A percentile compares a stretch with the other conserved stretches of the same genome.
Conservation (phyloP, 2,329 filamentous ascomycete species). For the Parafenestella ontariensis region DNA sequence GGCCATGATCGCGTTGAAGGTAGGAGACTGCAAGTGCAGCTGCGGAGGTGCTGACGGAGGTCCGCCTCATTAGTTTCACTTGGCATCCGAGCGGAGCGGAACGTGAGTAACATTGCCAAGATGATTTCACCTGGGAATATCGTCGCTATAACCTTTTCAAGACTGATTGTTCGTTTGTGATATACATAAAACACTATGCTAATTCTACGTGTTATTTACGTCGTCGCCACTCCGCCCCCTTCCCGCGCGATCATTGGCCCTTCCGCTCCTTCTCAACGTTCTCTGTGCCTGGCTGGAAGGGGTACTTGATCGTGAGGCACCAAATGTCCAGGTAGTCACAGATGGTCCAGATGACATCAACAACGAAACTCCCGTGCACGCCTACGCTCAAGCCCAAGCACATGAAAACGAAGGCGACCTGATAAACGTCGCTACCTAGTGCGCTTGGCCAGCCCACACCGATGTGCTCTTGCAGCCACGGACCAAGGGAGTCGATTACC, state of each 20-base stretch:
- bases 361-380: slow-evolving; percentile 96
- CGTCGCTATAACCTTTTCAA: not conserved
- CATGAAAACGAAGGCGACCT: slow-evolving; percentile 88
- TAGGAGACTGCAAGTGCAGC: not conserved
- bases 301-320: slow-evolving; percentile 97
- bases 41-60: slow-evolving; percentile 12
- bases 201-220: not conserved
- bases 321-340: slow-evolving; percentile 98
- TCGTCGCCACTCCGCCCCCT: not conserved
- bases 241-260: slow-evolving; percentile 17
- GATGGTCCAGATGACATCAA: slow-evolving; percentile 96
- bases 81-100: not conserved
- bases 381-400: slow-evolving; percentile 85
- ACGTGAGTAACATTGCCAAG: not conserved
- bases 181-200: not conserved
- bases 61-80: slow-evolving; percentile 1
- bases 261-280: slow-evolving; percentile 37
- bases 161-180: not conserved
- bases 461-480: slow-evolving; percentile 60
- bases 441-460: slow-evolving; percentile 57
- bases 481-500: slow-evolving; percentile 81
- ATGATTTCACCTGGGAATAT: not conserved
- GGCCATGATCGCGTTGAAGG: slow-evolving; percentile 27
- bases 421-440: slow-evolving; percentile 71
- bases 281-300: slow-evolving; percentile 55